These are phyloP conservation scores for Colletotrichum lini DNA, from an alignment of 2,329 filamentous ascomycete genomes.

Conservation along the genomic window DNA sequence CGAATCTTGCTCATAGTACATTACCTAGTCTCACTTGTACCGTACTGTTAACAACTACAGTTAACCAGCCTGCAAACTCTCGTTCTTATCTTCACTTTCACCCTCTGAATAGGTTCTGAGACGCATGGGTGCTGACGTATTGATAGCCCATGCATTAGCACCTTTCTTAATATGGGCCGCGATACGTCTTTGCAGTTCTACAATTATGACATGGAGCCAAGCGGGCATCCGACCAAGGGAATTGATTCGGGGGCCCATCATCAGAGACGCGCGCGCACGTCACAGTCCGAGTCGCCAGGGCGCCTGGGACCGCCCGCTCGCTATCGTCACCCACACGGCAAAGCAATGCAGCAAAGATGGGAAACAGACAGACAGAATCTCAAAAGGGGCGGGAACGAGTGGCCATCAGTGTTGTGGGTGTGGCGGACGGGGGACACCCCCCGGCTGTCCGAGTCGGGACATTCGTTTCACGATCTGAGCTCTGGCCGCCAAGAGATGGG, in stretches of 20 bases:
- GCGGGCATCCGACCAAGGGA: background rate
- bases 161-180: constrained; percentile 5
- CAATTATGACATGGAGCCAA: background rate
- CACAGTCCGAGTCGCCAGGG: constrained; percentile 4
- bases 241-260: background rate
- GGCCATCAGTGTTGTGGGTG: background rate
- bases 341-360: background rate
- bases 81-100: too few species aligned
- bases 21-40: too few species aligned
- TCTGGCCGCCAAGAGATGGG: constrained; percentile 41
- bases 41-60: too few species aligned
- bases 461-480: constrained; percentile 41
- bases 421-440: constrained; percentile 6
- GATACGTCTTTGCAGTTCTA: background rate
- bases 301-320: constrained; percentile 24
- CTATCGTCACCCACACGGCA: background rate
- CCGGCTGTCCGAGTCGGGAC: constrained; percentile 37
- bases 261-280: background rate
- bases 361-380: background rate
- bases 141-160: constrained; percentile 32
- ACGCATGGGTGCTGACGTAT: constrained; percentile 10
- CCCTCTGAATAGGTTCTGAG: too few species aligned
- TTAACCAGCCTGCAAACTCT: too few species aligned
- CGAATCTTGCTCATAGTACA: too few species aligned
- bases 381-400: background rate